phyloP scores from a whole-genome alignment of 2,329 filamentous ascomycete genomes.

The Penicillium sp. region DNA sequence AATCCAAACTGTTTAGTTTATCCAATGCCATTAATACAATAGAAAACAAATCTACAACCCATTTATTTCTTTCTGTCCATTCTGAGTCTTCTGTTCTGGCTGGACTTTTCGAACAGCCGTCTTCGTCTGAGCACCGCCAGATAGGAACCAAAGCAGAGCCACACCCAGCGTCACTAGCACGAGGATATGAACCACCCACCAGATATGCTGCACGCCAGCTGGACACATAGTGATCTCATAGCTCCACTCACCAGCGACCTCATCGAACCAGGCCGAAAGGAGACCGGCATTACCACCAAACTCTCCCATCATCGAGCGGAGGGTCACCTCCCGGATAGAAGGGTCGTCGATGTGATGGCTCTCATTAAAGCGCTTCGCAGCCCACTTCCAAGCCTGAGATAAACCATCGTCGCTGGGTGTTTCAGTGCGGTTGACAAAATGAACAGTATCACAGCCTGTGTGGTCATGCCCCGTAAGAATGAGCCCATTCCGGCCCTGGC shows the following conservation, averaged over 20 bases:
- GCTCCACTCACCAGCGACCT: conserved; percentile 65
- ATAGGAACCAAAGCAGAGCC: conserved; percentile 22
- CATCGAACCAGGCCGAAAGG: conserved; percentile 85
- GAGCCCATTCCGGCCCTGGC: conserved; percentile 69
- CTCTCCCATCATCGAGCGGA: conserved; percentile 97
- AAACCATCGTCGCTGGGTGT: conserved; percentile 1
- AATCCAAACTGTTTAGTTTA: not conserved
- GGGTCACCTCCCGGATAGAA: conserved; percentile 79
- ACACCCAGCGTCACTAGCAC: conserved; percentile 54
- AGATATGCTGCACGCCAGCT: conserved; percentile 82
- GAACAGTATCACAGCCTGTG: conserved; percentile 85
- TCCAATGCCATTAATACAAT: not conserved
- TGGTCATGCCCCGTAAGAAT: conserved; percentile 95
- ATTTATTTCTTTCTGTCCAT: not conserved
- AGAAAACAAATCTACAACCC: not conserved
- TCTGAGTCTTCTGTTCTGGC: not conserved
- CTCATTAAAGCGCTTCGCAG: conserved; percentile 32
- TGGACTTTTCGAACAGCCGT: not conserved
- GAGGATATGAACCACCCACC: conserved; percentile 85
- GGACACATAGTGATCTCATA: conserved; percentile 77
- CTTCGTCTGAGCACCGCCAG: not conserved
- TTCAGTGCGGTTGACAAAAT: conserved; percentile 65
- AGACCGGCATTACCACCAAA: conserved; percentile 90
- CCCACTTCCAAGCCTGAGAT: conserved; percentile 33
- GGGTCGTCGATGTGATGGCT: conserved; percentile 13